Conservation (phyloP, 441 rosid species). For the Sinapis alba region DNA sequence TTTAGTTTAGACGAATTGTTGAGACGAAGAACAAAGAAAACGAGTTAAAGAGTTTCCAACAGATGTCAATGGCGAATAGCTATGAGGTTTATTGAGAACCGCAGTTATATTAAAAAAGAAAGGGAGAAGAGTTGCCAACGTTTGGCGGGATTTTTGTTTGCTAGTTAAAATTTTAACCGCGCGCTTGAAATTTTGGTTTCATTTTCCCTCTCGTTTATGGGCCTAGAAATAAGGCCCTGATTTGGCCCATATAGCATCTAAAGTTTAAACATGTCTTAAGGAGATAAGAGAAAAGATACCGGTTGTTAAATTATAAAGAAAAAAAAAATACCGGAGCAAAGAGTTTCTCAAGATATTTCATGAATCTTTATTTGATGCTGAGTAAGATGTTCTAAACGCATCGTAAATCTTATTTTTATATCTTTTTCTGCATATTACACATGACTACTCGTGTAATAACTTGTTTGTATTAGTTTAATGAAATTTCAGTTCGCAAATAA, state of each 20-base stretch:
- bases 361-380: neutral
- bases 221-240: neutral
- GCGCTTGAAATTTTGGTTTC: constrained; percentile 14
- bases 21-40: neutral
- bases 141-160: constrained; percentile 28
- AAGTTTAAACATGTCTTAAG: neutral
- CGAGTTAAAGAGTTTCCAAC: neutral
- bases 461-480: neutral
- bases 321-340: neutral
- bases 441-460: neutral
- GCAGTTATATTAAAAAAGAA: neutral
- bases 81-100: neutral
- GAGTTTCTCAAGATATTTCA: neutral
- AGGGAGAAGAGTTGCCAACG: constrained; percentile 16
- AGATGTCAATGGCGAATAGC: neutral
- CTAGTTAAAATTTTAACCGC: constrained; percentile 32
- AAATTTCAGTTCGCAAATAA: neutral
- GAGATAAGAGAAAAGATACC: too few species aligned
- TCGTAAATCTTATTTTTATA: neutral
- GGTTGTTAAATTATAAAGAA: too few species aligned
- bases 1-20: neutral
- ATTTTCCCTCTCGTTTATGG: neutral
- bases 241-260: constrained; percentile 4
- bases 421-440: neutral
- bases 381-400: neutral